Evolutionary conservation across 2,329 filamentous ascomycete species (phyloP).

Genomic region (Pseudofabraea citricarpa): DNA sequence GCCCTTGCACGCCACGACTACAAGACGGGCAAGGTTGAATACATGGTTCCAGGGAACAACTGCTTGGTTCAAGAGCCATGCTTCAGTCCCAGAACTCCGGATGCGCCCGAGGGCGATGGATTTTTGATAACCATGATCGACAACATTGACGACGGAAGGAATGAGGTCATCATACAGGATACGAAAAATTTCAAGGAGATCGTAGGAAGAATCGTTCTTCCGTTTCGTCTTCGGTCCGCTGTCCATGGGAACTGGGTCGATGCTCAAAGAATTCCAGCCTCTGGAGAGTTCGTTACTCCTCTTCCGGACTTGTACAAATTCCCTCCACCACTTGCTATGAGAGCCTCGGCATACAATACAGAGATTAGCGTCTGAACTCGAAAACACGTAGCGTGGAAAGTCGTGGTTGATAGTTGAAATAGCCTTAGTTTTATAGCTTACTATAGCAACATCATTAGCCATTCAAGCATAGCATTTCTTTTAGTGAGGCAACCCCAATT

Average conservation of each 20-base stretch:
- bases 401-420: too few relatives aligned
- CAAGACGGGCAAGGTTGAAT: not conserved
- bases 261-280: not conserved
- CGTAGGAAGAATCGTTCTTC: not conserved
- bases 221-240: not conserved
- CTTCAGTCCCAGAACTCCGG: not conserved
- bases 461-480: too few relatives aligned
- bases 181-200: not conserved
- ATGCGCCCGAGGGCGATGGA: not conserved
- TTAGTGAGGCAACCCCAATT: too few relatives aligned
- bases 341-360: too few relatives aligned
- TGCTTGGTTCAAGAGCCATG: not conserved
- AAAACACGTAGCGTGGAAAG: too few relatives aligned
- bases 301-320: too few relatives aligned
- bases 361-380: too few relatives aligned
- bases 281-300: not conserved
- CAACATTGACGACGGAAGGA: not conserved
- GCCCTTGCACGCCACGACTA: not conserved
- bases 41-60: not conserved
- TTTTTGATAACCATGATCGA: not conserved
- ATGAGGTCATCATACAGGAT: not conserved
- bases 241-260: not conserved
- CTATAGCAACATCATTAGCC: too few relatives aligned
- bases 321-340: too few relatives aligned
- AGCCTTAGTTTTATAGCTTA: too few relatives aligned